Evolutionary conservation across 768 basidiomycete species (phyloP).

Genomic region (Russula compacta): DNA sequence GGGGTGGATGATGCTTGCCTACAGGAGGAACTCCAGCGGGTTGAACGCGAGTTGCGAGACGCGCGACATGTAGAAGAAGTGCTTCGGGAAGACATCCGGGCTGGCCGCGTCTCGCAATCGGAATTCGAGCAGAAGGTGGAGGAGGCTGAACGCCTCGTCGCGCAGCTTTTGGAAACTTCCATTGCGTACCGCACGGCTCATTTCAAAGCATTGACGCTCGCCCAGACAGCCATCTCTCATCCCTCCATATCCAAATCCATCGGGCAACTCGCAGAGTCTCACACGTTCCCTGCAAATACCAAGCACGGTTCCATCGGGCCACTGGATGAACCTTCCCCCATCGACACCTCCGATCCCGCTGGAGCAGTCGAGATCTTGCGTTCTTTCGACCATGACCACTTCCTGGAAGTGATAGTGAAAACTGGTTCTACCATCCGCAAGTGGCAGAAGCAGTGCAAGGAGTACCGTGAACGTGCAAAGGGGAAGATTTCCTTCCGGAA

Average conservation of each 20-base stretch:
- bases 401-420: constrained; percentile 74
- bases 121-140: constrained; percentile 62
- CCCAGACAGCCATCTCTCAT: constrained; percentile 45
- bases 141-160: constrained; percentile 56
- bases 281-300: constrained; percentile 26
- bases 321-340: constrained; percentile 55
- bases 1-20: constrained; percentile 60
- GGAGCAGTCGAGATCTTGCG: constrained; percentile 61
- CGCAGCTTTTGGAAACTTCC: constrained; percentile 75
- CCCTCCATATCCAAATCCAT: constrained; percentile 40
- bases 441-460: constrained; percentile 96
- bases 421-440: constrained; percentile 83
- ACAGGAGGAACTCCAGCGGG: constrained; percentile 62
- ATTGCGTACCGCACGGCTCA: constrained; percentile 71
- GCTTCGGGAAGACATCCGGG: constrained; percentile 63
- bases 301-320: constrained; percentile 47
- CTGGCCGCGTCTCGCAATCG: constrained; percentile 58
- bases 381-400: constrained; percentile 75
- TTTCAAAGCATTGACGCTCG: constrained; percentile 56
- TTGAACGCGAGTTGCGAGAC: constrained; percentile 62
- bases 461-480: constrained; percentile 90
- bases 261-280: constrained; percentile 32
- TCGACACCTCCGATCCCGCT: constrained; percentile 69
- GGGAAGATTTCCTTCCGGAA: constrained; percentile 96
- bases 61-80: constrained; percentile 57